Evolutionary conservation across 495 filamentous ascomycete genomes (phyloP), one percentile per base, ranked within the genome.

Genomic region (Cercophora samala): DNA sequence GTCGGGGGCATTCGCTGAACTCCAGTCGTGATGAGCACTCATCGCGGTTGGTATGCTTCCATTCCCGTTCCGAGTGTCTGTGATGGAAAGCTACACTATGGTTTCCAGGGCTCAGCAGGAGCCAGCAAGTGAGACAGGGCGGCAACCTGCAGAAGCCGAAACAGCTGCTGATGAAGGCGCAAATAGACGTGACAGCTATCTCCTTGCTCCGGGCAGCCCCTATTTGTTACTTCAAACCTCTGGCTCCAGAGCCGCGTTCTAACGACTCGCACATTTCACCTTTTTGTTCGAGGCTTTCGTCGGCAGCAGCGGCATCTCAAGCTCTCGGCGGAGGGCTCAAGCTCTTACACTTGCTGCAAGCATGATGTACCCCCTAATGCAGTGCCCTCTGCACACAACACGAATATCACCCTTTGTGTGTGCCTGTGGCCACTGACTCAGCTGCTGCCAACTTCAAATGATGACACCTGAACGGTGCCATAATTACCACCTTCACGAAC

Each of bases 91-190:
- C n/a, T n/a, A n/a, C n/a, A n/a, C n/a, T 46, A 17, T 46, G 8
- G 37, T 11, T 18, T 4, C 29, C 29, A 32, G 8, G 37, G 37
- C 25, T 24, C 29, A 60, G 23, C n/a, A 23, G 54, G 19, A 11
- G 32, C 32, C 60, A 68, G 37, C 32, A 60, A 60, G 66, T 59
- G 53, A 56, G 53, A 56, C 53, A 56, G 8, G 22, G 53, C 67
- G 67, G 63, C 37, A 29, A 26, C 42, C 25, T 69, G 67, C 67
- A 69, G 59, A 37, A 63, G 23, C 17, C 63, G 64, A 69, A 69
- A 69, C 67, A 46, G 1, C 37, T 46, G 37, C 37, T 46, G 37
- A 46, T 46, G 37, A 46, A 46, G 37, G 37, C 15, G 37, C 37
- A 11, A 9, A 13, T 13, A 46, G 37, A 46, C 37, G 37, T 46